Base-by-base conservation (phyloP, 352 stramenopile species). In the Aphanomyces cochlioides region DNA sequence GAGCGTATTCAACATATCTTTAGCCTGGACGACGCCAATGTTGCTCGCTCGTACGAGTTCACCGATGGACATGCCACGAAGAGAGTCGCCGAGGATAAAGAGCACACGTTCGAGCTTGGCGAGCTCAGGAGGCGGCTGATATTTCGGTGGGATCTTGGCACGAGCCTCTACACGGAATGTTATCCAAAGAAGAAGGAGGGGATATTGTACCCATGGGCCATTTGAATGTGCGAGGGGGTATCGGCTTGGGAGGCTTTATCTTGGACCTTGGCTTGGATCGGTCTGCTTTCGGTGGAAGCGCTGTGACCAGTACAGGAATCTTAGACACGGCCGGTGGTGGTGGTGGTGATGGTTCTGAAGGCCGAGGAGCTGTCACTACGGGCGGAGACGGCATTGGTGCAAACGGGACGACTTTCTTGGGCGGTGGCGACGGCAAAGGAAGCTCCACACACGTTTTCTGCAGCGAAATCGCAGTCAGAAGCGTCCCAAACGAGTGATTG, bases 91-190 rank as follows among this genome's bases (percentile, higher is more conserved):
- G 72, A 95, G 82, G 75, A 93, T 92, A 13, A 93, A 79, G 47
- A 95, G 77, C 40, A 95, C 87, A 73, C 86, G 92, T 73, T 95
- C 85, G 41, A 95, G 80, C 72, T 95, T 95, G 74, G 87, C 85
- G 56, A 95, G 78, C 75, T 95, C 85, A 0, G 78, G 73, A 7
- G 82, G 75, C 63, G 75, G 88, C 70, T 93, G 85, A 77, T 95
- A 95, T 73, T 95, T 95, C 74, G 80, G 80, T 39, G 87, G 87
- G 37, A 95, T 90, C 66, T 88, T 88, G 64, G 89, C 82, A 2
- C 79, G 81, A 41, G 91, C 75, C 59, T 89, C 86, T 93, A 47
- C 17, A 40, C 7, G 4, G 34, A n/a, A 40, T 3, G 19, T 19
- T 50, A 10, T 59, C 8, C 60, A 15, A 59, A 38, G 10, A 7